phyloP scores from a whole-genome alignment of 257 asterid species.

The Nicotiana paniculata region DNA sequence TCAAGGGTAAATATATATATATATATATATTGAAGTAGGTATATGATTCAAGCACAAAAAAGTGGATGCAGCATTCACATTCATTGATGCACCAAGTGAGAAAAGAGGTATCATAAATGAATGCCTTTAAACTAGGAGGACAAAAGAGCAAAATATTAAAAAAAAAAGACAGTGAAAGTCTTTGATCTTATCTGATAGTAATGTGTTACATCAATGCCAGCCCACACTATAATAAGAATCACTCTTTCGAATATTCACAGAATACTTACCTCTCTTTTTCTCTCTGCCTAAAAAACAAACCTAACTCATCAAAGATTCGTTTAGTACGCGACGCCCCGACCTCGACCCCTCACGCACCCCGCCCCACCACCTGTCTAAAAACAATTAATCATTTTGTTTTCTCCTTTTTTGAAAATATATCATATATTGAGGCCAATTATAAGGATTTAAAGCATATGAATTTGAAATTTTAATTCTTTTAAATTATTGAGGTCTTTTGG shows the following conservation, averaged over 20 bases:
- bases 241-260: slow-evolving; percentile 42
- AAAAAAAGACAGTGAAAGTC: not conserved
- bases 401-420: no score
- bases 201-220: slow-evolving; percentile 17
- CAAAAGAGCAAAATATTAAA: not conserved
- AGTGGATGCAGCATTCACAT: no score
- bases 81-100: not conserved
- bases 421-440: no score
- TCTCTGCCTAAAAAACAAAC: not conserved
- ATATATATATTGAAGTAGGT: not conserved
- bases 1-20: no score
- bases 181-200: slow-evolving; percentile 34
- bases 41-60: not conserved
- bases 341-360: slow-evolving; percentile 42
- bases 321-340: slow-evolving; percentile 84
- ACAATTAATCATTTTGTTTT: not conserved
- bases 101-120: not conserved
- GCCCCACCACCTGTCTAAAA: not conserved
- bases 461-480: no score
- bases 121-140: not conserved
- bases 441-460: no score
- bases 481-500: no score
- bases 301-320: slow-evolving; percentile 42
- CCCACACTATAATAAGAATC: slow-evolving; percentile 25
- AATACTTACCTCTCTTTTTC: not conserved